These are phyloP conservation scores for Cercospora zeina DNA, from an alignment of 2,329 filamentous ascomycete genomes.

Conservation along the genomic window DNA sequence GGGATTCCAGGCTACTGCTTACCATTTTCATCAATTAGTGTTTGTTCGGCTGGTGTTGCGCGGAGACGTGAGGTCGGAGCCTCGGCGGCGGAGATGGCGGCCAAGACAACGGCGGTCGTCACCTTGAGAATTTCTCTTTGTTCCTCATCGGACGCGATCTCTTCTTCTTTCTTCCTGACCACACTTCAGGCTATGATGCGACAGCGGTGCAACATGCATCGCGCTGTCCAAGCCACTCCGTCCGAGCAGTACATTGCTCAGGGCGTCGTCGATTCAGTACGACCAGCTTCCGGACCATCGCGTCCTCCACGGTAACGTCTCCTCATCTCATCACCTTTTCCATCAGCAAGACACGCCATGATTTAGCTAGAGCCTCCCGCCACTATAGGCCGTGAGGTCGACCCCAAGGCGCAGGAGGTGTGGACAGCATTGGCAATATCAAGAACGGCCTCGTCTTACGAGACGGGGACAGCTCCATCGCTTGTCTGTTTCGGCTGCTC, in stretches of 20 bases:
- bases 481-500: conserved; percentile 27
- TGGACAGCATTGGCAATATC: conserved; percentile 39
- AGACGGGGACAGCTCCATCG: conserved; percentile 25
- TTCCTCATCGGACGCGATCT: background rate
- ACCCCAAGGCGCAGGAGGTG: conserved; percentile 31
- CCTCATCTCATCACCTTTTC: background rate
- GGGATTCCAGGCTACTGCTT: background rate
- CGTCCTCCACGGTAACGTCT: background rate
- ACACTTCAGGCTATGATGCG: background rate
- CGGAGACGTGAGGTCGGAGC: conserved; percentile 1
- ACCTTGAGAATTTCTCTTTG: conserved; percentile 9
- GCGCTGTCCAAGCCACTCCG: background rate
- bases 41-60: background rate
- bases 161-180: background rate
- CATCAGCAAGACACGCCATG: conserved; percentile 18
- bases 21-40: background rate
- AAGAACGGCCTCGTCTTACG: conserved; percentile 26
- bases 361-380: conserved; percentile 38
- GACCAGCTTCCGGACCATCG: background rate
- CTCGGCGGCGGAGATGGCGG: background rate
- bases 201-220: background rate
- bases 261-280: background rate
- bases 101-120: background rate
- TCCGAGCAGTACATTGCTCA: background rate
- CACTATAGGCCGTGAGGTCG: conserved; percentile 21